Evolutionary conservation across 768 basidiomycete genomes (phyloP).

Genomic region (Auriscalpium microsporum): DNA sequence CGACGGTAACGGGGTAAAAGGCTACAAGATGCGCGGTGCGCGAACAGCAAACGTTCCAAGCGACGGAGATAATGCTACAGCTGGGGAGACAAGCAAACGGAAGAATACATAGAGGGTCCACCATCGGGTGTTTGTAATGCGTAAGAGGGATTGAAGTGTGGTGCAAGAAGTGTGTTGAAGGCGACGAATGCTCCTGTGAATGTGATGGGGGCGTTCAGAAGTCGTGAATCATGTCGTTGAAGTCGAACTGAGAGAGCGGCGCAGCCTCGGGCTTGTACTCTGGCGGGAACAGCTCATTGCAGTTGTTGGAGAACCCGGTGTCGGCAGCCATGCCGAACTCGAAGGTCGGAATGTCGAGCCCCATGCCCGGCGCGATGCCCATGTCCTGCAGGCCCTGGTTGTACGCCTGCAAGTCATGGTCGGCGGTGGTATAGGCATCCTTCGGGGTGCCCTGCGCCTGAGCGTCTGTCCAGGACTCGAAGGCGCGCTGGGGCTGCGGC

Average conservation of each 20-base stretch:
- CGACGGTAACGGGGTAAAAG: too few species aligned
- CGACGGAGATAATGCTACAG: too few species aligned
- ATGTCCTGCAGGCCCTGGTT: slow-evolving; percentile 10
- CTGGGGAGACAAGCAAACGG: too few species aligned
- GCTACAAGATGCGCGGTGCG: too few species aligned
- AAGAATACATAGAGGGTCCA: too few species aligned
- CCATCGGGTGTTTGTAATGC: too few species aligned
- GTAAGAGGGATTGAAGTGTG: too few species aligned
- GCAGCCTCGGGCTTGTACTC: slow-evolving; percentile 1
- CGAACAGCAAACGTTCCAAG: too few species aligned
- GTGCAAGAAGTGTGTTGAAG: too few species aligned
- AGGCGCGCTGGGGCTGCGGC: slow-evolving; percentile 9
- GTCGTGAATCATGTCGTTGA: slow-evolving; percentile 15
- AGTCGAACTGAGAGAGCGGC: slow-evolving; percentile 5
- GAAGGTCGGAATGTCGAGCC: slow-evolving; percentile 8
- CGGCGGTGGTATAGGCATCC: background rate
- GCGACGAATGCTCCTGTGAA: too few species aligned
- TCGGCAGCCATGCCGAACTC: background rate
- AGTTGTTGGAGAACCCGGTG: slow-evolving; percentile 5
- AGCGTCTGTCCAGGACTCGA: background rate
- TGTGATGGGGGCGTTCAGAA: background rate
- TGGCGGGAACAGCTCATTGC: slow-evolving; percentile 1
- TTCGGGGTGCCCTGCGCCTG: background rate
- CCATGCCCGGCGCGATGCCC: slow-evolving; percentile 12
- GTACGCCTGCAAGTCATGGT: slow-evolving; percentile 10